Percentiles rank a stretch among this genome's conserved stretches.
Evolutionary conservation across 768 basidiomycete species (phyloP).

Genomic region (Saitozyma podzolica): DNA sequence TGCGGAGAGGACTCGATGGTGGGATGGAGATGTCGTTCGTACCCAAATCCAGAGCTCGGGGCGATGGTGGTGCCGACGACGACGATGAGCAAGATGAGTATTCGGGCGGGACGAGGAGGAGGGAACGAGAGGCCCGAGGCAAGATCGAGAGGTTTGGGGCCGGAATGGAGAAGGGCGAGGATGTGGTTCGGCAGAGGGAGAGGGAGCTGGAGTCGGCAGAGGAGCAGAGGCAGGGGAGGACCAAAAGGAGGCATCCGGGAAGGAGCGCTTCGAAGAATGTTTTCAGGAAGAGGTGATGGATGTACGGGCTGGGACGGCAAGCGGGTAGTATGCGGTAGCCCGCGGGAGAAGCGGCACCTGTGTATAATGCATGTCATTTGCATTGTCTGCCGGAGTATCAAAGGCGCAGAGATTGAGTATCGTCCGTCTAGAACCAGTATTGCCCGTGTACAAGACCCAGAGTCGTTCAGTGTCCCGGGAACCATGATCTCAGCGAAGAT

Average conservation of each 20-base stretch:
- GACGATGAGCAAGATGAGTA: conserved; percentile 62
- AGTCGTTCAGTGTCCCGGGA: not conserved
- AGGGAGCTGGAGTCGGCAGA: conserved; percentile 6
- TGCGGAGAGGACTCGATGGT: conserved; percentile 57
- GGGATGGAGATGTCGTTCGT: conserved; percentile 84
- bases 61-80: conserved; percentile 58
- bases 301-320: not conserved
- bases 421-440: not conserved
- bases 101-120: conserved; percentile 73
- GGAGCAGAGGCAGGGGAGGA: conserved; percentile 71
- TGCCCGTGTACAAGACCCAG: not conserved
- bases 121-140: conserved; percentile 54
- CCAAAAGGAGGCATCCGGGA: conserved; percentile 70
- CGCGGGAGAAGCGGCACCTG: not conserved
- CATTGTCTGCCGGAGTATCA: not conserved
- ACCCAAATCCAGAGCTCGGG: conserved; percentile 52
- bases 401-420: not conserved
- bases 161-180: conserved; percentile 50
- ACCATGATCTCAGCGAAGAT: no score
- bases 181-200: conserved; percentile 46
- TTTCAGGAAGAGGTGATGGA: conserved; percentile 35
- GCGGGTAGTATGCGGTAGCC: not conserved
- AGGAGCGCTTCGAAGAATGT: conserved; percentile 88
- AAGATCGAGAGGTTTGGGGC: conserved; percentile 46
- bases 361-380: not conserved